A percentile compares a stretch with the other conserved stretches of the same genome.
Conservation (phyloP, 345 rosid genomes). For the Aethionema arabicum region DNA sequence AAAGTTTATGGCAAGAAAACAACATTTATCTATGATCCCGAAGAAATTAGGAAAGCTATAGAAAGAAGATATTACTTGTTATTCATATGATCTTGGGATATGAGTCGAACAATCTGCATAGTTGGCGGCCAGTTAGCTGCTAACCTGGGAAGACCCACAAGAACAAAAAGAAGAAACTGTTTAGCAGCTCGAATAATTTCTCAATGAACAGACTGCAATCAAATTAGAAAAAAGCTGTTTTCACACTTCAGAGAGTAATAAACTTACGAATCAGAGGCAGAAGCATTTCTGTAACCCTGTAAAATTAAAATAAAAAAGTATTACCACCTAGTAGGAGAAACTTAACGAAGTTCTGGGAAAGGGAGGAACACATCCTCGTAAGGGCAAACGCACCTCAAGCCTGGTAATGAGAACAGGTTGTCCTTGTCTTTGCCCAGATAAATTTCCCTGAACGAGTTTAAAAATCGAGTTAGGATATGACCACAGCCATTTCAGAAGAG, state of each 20-base stretch:
- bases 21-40: conserved; percentile 5
- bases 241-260: conserved; percentile 4
- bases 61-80: conserved; percentile 61
- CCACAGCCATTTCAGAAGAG: conserved; percentile 12
- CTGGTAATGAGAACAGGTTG: conserved; percentile 96
- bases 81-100: conserved; percentile 97
- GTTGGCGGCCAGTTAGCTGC: conserved; percentile 94
- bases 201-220: conserved; percentile 14
- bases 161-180: conserved; percentile 9
- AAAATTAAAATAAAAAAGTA: conserved; percentile 30
- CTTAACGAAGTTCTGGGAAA: conserved; percentile 4
- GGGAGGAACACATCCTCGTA: neutral
- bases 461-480: conserved; percentile 5
- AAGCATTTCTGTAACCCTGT: conserved; percentile 91
- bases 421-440: conserved; percentile 94
- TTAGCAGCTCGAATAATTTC: conserved; percentile 10
- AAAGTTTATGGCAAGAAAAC: conserved; percentile 25
- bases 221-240: conserved; percentile 5
- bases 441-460: conserved; percentile 65
- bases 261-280: conserved; percentile 92
- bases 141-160: conserved; percentile 55
- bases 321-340: conserved; percentile 22
- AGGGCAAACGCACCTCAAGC: conserved; percentile 66
- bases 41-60: conserved; percentile 17
- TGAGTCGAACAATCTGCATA: conserved; percentile 96